phyloP scores from a whole-genome alignment of 2,329 filamentous ascomycete genomes.

The Thelonectria discophora region DNA sequence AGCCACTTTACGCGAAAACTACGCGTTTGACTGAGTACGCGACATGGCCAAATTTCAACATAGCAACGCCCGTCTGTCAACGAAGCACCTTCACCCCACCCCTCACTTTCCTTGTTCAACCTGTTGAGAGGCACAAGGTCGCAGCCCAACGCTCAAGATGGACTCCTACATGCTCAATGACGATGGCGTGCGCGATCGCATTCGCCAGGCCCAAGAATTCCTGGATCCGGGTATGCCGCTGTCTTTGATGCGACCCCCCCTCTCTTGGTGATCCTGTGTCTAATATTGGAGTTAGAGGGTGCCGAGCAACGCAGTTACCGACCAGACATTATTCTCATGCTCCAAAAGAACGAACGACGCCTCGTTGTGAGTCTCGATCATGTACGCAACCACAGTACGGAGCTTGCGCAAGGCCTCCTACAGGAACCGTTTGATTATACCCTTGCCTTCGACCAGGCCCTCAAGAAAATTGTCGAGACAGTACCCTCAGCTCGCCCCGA shows the following conservation, averaged over 20 bases:
- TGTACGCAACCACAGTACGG: conserved; percentile 84
- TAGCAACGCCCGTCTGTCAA: conserved; percentile 28
- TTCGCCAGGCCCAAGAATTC: conserved; percentile 90
- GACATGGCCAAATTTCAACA: conserved; percentile 27
- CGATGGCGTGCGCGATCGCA: conserved; percentile 83
- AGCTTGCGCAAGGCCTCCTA: conserved; percentile 81
- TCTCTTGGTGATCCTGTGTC: conserved; percentile 4
- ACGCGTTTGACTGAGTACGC: conserved; percentile 35
- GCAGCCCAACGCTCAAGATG: conserved; percentile 59
- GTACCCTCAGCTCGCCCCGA: conserved; percentile 78
- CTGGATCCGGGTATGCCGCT: conserved; percentile 82
- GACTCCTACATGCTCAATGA: conserved; percentile 80
- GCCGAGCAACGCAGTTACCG: conserved; percentile 77
- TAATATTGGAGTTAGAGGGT: conserved; percentile 50
- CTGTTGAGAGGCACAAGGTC: conserved; percentile 20
- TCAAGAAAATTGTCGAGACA: conserved; percentile 87
- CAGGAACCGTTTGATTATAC: conserved; percentile 88
- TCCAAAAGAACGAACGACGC: conserved; percentile 72
- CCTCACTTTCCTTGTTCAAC: conserved; percentile 16
- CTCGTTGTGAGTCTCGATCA: conserved; percentile 85
- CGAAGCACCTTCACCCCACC: conserved; percentile 28
- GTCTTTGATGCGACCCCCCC: not conserved
- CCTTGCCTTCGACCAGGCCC: conserved; percentile 86
- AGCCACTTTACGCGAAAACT: conserved; percentile 42
- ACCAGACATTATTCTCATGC: conserved; percentile 84